Base-by-base conservation (phyloP, 2,329 filamentous ascomycete genomes). In the Colletotrichum sp. region DNA sequence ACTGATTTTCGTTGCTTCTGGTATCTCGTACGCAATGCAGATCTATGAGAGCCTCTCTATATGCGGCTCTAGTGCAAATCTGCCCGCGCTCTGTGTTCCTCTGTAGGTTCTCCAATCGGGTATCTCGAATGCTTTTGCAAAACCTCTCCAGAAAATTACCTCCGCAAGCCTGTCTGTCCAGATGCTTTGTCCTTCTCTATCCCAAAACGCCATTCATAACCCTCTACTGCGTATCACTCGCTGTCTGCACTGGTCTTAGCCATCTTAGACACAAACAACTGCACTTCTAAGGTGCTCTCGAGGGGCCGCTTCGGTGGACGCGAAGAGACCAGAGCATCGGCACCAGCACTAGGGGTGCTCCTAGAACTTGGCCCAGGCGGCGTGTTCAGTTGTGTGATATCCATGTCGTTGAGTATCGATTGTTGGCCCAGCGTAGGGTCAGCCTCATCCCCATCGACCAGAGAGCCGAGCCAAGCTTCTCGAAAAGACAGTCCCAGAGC, bases 401-500 rank as follows among this genome's bases (percentile, higher is more conserved):
- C 21, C 3, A 34, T 28, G 13, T 58, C 55, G 15, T 8, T 38
- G 12, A 26, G 16, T 18, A 15, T 28, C 2, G 10, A 13, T 43
- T 43, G 71, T 34, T 16, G 38, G 1, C 13, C 8, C 16, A 10
- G 7, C 8, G n/a, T 26, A 2, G 74, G 67, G 28, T 21, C 65
- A 6, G 57, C 58, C 43, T 76, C 78, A 12, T 77, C 77, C 16
- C 67, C 75, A 24, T 76, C 74, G 3, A 77, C 28, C 21, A 87
- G 76, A 4, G 83, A 83, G 0, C 85, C 86, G 6, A 84, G 79
- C 84, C 85, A 92, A 0, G 93, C 93, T 76, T 93, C 88, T 9
- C 93, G 86, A 15, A 96, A 84, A 12, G 88, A 86, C 6, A 94
- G 80, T 0, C 95, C 95, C 2, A 96, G 82, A 0, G 92, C 91